Percentiles rank a stretch among this genome's conserved stretches.
Conservation (phyloP, 139 green algal species). For the Yamagishiella unicocca region DNA sequence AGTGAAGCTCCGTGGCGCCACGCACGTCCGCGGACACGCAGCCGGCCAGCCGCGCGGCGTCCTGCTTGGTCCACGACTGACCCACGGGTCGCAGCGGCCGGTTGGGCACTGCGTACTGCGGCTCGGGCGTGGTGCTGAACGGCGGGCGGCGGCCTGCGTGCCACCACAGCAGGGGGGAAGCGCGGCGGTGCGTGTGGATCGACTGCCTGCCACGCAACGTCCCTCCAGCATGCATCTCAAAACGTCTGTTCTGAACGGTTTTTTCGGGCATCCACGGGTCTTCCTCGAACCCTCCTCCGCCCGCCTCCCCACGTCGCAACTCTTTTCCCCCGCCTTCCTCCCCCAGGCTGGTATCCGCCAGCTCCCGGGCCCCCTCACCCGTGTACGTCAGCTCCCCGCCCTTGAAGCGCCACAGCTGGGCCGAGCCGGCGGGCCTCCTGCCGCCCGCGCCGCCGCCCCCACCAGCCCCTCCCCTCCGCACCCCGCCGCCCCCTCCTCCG, state of each 20-base stretch:
- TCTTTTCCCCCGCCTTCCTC: too few species aligned
- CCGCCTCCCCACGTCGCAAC: too few species aligned
- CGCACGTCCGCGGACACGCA: neutral
- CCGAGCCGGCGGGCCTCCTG: too few species aligned
- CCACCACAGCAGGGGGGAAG: neutral
- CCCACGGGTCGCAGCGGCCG: constrained; percentile 17
- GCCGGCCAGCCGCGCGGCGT: constrained; percentile 31
- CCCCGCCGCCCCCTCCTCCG: neutral
- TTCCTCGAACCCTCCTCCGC: too few species aligned
- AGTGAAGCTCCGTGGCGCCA: constrained; percentile 49
- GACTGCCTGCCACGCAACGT: too few species aligned
- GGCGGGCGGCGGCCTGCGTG: constrained; percentile 13
- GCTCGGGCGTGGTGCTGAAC: neutral
- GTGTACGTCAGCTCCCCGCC: constrained; percentile 6
- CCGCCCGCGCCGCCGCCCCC: neutral
- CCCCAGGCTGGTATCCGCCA: too few species aligned
- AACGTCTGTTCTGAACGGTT: too few species aligned
- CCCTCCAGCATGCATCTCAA: too few species aligned
- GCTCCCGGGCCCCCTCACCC: neutral
- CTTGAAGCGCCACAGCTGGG: constrained; percentile 26
- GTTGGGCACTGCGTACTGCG: constrained; percentile 11
- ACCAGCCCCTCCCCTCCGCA: too few species aligned
- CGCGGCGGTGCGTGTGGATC: neutral
- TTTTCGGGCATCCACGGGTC: too few species aligned
- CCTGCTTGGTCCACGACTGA: constrained; percentile 18